Conservation (phyloP, 352 stramenopile genomes). For the Phytopythium delawarense region DNA sequence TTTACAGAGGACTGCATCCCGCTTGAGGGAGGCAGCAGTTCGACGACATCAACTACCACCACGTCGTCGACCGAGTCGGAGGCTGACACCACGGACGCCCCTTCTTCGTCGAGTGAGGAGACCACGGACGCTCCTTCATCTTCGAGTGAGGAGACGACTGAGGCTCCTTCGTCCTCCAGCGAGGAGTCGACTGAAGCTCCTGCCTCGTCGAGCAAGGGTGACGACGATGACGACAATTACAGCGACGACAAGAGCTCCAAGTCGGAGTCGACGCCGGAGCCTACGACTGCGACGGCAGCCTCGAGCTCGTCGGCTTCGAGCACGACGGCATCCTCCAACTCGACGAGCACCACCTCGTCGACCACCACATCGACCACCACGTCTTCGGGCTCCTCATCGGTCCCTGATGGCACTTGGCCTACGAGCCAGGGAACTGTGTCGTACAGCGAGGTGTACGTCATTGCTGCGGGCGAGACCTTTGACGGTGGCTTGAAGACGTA, state of each 20-base stretch:
- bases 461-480: conserved; percentile 24
- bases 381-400: neutral
- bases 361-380: neutral
- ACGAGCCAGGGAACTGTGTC: conserved; percentile 20
- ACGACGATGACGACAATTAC: conserved; percentile 2
- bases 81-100: neutral
- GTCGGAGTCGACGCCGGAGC: conserved; percentile 2
- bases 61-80: conserved; percentile 10
- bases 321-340: neutral
- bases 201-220: neutral
- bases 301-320: neutral
- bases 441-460: conserved; percentile 26
- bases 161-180: neutral
- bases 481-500: conserved; percentile 36
- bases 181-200: neutral
- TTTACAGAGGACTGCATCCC: conserved; percentile 30
- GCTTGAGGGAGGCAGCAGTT: conserved; percentile 12
- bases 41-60: conserved; percentile 12
- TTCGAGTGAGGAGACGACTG: neutral
- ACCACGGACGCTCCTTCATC: neutral
- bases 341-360: neutral
- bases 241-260: neutral
- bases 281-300: neutral
- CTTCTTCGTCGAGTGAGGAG: neutral
- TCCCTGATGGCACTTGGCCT: conserved; percentile 14